These are phyloP conservation scores for Trypanosoma scelopori DNA, from an alignment of 208 protist genomes.

Conservation along the genomic window DNA sequence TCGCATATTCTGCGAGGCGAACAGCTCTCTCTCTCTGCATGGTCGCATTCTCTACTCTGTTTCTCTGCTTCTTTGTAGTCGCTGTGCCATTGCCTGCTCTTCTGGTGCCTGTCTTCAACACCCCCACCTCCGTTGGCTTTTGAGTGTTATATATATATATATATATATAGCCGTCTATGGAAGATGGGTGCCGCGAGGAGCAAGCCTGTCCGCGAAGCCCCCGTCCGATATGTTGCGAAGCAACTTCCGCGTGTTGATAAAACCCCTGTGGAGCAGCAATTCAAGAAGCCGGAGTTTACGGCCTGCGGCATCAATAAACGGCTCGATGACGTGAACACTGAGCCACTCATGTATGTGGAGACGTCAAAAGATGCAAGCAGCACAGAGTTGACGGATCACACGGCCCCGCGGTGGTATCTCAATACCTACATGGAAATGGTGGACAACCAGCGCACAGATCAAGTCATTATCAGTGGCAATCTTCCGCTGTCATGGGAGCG, in stretches of 20 bases:
- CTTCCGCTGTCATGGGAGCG: slow-evolving; percentile 78
- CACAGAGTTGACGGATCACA: slow-evolving; percentile 82
- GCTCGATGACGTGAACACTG: slow-evolving; percentile 82
- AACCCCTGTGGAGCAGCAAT: slow-evolving; percentile 74
- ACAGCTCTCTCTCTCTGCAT: no score
- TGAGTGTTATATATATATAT: no score
- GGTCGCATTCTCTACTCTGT: no score
- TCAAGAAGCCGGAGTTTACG: slow-evolving; percentile 77
- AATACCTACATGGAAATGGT: slow-evolving; percentile 89
- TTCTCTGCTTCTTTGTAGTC: no score
- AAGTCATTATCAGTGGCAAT: slow-evolving; percentile 72
- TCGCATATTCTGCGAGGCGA: no score
- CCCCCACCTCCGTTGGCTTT: no score
- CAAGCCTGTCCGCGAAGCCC: slow-evolving; percentile 62
- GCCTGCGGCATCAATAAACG: slow-evolving; percentile 81
- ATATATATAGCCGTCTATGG: not conserved
- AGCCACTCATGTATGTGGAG: slow-evolving; percentile 87
- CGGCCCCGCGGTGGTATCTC: slow-evolving; percentile 76
- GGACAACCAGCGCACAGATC: slow-evolving; percentile 71
- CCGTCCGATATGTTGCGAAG: slow-evolving; percentile 82
- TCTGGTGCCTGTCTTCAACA: no score
- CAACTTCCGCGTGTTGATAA: slow-evolving; percentile 69
- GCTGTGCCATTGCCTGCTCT: no score
- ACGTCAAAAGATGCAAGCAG: slow-evolving; percentile 77
- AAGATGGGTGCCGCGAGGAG: slow-evolving; percentile 45